These are phyloP conservation scores for Dendrobium catenatum DNA, from an alignment of 106 monocot genomes.

Conservation along the genomic window DNA sequence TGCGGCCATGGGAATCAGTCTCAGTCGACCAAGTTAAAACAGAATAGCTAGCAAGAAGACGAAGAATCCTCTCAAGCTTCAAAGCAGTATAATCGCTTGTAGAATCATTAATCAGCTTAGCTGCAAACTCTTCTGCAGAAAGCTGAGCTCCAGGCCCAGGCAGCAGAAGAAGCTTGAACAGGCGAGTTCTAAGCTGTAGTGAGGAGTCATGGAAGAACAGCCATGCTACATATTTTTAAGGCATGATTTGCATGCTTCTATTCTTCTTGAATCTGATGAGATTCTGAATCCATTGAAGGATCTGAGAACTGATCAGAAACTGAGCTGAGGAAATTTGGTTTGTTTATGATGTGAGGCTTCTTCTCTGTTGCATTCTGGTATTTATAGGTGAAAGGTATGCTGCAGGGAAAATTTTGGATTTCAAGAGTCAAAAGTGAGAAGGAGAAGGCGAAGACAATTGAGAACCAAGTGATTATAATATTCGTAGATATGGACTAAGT, in stretches of 20 bases:
- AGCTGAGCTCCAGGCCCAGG: slow-evolving; percentile 24
- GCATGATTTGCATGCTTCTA: slow-evolving; percentile 12
- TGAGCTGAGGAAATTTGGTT: too few relatives aligned
- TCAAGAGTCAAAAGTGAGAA: too few relatives aligned
- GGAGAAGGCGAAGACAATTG: too few relatives aligned
- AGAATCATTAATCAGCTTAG: slow-evolving; percentile 19
- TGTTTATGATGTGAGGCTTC: too few relatives aligned
- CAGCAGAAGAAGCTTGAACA: slow-evolving; percentile 17
- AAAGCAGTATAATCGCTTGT: slow-evolving; percentile 19
- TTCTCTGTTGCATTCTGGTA: too few relatives aligned
- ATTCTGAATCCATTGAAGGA: neutral
- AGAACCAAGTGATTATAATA: too few relatives aligned
- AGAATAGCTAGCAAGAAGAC: slow-evolving; percentile 31
- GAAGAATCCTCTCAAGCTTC: slow-evolving; percentile 37
- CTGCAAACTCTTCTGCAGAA: slow-evolving; percentile 31
- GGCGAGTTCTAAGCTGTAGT: slow-evolving; percentile 14
- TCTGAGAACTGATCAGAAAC: too few relatives aligned
- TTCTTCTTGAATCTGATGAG: slow-evolving; percentile 4
- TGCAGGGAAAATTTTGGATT: too few relatives aligned
- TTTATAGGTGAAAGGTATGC: too few relatives aligned
- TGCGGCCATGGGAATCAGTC: neutral
- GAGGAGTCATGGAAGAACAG: slow-evolving; percentile 20
- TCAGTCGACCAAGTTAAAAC: slow-evolving; percentile 23
- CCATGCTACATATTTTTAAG: neutral
- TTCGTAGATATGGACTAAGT: too few relatives aligned